Evolutionary conservation across 345 rosid species (phyloP), one percentile per base, ranked within the genome.

Genomic region (Pseudoturritis turrita): DNA sequence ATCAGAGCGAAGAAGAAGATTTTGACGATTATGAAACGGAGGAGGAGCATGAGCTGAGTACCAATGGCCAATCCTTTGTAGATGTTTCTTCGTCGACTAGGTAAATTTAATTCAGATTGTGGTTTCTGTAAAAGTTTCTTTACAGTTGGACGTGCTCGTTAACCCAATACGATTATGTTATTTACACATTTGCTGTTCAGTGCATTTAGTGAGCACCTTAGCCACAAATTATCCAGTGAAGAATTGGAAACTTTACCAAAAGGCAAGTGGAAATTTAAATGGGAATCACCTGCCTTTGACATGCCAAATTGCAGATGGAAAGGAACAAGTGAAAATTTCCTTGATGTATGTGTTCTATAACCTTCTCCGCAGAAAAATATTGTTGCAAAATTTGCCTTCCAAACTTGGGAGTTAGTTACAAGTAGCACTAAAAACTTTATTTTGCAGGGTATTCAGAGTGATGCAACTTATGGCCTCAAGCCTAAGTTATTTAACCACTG

Each of bases 401-500:
- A 14, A 54, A 36, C 17, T 44, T 18, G 28, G 25, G 49, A 19
- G n/a, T 26, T 29, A 7, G 21, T 26, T 29, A 10, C 9, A 41
- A 35, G 23, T 54, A 73, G 10, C 26, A n/a, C 22, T 49, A 28
- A 22, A 9, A 12, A 2, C 4, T 18, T 33, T 13, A 10, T 66
- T 72, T 61, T 86, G 71, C 80, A 90, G 98, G 89, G 76, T 51
- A 49, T 54, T 61, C 65, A 79, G 71, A 35, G 41, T 36, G 64
- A 73, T 70, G 70, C 83, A 74, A 67, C 66, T 73, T 78, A 77
- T 57, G 90, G 76, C 72, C 81, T 93, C 77, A 93, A 87, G 77
- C 82, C 83, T 65, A 90, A 81, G 82, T 78, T 93, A 82, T 82
- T 81, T 77, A 80, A 84, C 51, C 90, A 90, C 78, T 93, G 98